phyloP scores from a whole-genome alignment of 495 filamentous ascomycete species.

The Aspergillus sclerotioniger region DNA sequence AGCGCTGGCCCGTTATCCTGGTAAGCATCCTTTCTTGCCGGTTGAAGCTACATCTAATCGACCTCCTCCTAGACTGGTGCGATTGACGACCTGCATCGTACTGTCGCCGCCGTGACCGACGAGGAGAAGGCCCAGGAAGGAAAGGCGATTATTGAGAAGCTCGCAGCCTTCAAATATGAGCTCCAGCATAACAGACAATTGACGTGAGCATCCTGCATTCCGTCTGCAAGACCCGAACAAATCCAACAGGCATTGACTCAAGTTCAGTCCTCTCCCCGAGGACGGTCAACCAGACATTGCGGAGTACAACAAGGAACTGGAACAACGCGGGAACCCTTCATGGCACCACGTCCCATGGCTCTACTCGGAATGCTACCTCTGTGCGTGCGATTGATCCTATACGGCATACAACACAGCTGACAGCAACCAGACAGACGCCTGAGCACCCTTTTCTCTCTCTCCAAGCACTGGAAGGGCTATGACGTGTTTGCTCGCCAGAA shows the following conservation, averaged over 20 bases:
- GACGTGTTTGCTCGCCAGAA: slow-evolving; percentile 92
- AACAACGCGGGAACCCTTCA: slow-evolving; percentile 64
- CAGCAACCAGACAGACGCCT: slow-evolving; percentile 59
- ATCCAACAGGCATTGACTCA: neutral
- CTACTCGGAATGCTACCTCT: slow-evolving; percentile 91
- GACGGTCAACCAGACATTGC: slow-evolving; percentile 76
- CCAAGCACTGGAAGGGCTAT: slow-evolving; percentile 83
- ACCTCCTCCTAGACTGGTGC: slow-evolving; percentile 68
- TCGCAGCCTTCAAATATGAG: slow-evolving; percentile 90
- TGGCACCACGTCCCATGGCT: slow-evolving; percentile 90
- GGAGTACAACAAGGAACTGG: slow-evolving; percentile 85
- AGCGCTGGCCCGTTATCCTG: slow-evolving; percentile 91
- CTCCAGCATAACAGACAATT: slow-evolving; percentile 84
- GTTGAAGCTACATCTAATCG: neutral
- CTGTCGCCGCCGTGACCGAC: slow-evolving; percentile 52
- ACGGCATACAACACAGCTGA: slow-evolving; percentile 15
- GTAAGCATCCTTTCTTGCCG: slow-evolving; percentile 44
- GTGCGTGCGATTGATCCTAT: slow-evolving; percentile 52
- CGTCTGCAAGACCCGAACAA: neutral
- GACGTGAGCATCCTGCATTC: slow-evolving; percentile 56
- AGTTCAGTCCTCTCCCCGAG: slow-evolving; percentile 70
- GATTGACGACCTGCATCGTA: slow-evolving; percentile 88
- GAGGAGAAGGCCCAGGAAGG: slow-evolving; percentile 71
- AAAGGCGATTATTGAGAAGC: slow-evolving; percentile 75
- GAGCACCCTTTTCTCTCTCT: slow-evolving; percentile 70